Base-by-base conservation (phyloP, 768 basidiomycete genomes). In the Postia placenta region DNA sequence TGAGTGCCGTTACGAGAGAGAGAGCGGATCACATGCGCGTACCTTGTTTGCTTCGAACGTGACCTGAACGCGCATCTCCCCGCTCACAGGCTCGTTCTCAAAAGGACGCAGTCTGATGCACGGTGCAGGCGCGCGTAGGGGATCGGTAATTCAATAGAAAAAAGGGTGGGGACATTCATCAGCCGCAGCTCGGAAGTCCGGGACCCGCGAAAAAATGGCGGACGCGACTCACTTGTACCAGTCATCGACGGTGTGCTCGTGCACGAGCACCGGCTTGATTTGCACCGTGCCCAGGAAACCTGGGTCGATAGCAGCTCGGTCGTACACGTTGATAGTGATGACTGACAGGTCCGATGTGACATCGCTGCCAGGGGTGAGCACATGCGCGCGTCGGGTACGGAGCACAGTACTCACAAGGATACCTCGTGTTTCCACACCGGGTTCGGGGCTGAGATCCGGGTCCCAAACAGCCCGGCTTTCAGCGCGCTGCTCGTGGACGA, bases 351-450 rank as follows among this genome's bases (percentile, higher is more conserved):
- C 85, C 11, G 90, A 90, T 23, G 91, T 97, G 47, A 98, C 87
- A 68, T 99, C 96, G 75, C 95, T 98, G 66, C 28, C 55, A 48
- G 48, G 50, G 12, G 43, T 39, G 12, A 47, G 39, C 42, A 38
- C 27, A 47, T 12, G 9, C 33, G 33, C 27, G 51, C 30, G 26
- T 42, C 27, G 37, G 40, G 39, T 37, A 38, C 19, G 27, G 43
- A 27, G 50, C 20, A 37, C n/a, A 25, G 15, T 6, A 78, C 94
- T 69, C 68, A 97, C 95, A 99, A 99, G 38, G 90, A 85, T 27
- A 98, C 96, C 66, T 98, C 88, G 65, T 98, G 95, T 70, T 99
- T 99, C 96, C 96, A 99, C 19, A 94, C 85, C 11, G 96, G 95
- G 71, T 92, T 97, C 61, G 90, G 78, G 49, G 89, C 76, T 17